phyloP scores from a whole-genome alignment of 257 asterid genomes.

The Scutellaria baicalensis region DNA sequence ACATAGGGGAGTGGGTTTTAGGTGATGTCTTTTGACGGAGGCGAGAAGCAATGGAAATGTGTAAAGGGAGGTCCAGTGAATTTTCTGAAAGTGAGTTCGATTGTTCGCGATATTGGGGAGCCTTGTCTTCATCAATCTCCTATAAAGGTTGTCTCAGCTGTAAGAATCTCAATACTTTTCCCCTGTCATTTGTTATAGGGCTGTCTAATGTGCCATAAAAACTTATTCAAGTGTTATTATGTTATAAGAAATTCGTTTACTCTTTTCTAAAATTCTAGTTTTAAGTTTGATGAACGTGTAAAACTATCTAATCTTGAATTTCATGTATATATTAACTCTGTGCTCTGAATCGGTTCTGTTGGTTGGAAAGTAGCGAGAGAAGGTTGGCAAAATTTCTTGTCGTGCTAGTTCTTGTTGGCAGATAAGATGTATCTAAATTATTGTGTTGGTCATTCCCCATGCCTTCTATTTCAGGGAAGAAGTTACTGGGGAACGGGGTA shows the following conservation, averaged over 20 bases:
- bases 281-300: not conserved
- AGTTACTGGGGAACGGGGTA: not conserved
- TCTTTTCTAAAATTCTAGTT: not conserved
- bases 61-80: constrained; percentile 64
- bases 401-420: not conserved
- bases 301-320: not conserved
- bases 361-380: not conserved
- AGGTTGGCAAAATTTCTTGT: not conserved
- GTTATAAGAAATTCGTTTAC: not conserved
- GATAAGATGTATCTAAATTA: not conserved
- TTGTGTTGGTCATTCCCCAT: not conserved
- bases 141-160: constrained; percentile 70
- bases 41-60: constrained; percentile 81
- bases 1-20: constrained; percentile 15
- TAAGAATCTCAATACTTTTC: constrained; percentile 36
- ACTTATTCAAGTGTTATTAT: not conserved
- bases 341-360: not conserved
- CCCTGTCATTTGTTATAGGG: not conserved
- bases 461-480: not conserved
- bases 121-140: constrained; percentile 92
- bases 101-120: constrained; percentile 92
- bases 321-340: not conserved
- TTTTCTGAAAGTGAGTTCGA: constrained; percentile 75
- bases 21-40: constrained; percentile 83
- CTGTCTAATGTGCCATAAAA: not conserved